phyloP scores from a whole-genome alignment of 73 alveolate genomes.

The Tetrahymena thermophila region DNA sequence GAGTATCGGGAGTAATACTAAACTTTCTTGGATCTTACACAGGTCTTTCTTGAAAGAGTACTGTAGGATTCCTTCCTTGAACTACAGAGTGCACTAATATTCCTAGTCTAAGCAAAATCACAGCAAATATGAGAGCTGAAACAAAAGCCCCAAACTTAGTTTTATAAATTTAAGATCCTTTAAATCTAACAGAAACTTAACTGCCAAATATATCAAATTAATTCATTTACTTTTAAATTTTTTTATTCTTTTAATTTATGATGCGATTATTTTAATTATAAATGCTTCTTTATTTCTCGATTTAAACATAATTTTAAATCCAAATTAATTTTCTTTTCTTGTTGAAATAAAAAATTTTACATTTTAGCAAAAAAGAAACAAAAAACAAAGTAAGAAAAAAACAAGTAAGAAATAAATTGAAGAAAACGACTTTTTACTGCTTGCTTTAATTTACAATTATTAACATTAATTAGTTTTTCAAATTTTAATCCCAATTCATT shows the following conservation, averaged over 20 bases:
- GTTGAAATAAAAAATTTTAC: no score
- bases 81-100: background rate
- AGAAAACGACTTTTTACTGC: no score
- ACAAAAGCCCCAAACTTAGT: background rate
- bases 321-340: no score
- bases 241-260: background rate
- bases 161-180: background rate
- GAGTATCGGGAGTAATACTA: background rate
- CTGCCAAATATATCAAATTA: background rate
- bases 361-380: no score
- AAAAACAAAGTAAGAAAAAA: no score
- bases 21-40: background rate
- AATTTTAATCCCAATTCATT: no score
- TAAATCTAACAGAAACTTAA: background rate
- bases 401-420: no score
- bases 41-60: background rate
- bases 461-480: no score
- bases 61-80: background rate
- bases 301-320: no score
- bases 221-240: background rate
- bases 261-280: no score
- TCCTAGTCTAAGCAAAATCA: background rate
- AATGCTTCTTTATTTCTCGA: no score
- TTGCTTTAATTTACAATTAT: no score
- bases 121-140: background rate